Conservation (phyloP, 306 rosid genomes). For the Luffa acutangula region DNA sequence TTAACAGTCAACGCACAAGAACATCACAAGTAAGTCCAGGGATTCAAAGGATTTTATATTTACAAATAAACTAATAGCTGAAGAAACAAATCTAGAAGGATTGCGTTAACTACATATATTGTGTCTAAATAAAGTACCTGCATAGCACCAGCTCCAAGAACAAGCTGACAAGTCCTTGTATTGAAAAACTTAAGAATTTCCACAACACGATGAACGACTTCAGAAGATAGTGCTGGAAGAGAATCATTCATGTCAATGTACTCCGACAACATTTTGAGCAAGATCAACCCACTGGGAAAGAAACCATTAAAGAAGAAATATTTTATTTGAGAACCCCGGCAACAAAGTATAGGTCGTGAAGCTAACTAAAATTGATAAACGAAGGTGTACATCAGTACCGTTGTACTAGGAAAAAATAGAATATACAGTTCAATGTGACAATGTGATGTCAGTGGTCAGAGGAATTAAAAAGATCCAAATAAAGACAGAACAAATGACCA, state of each 20-base stretch:
- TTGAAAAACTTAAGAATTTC: constrained; percentile 92
- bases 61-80: not conserved
- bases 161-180: constrained; percentile 97
- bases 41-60: not conserved
- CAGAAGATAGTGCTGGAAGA: constrained; percentile 75
- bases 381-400: not conserved
- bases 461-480: not conserved
- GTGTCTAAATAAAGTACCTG: constrained; percentile 49
- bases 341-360: not conserved
- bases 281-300: constrained; percentile 76
- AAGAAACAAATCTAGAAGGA: not conserved
- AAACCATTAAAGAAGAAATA: constrained; percentile 16
- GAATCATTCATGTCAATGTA: constrained; percentile 81
- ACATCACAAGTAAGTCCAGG: not conserved
- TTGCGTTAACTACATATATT: not conserved
- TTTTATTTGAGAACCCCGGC: not conserved
- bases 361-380: not conserved
- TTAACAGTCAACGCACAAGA: not conserved
- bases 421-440: not conserved
- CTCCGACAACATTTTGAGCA: constrained; percentile 94
- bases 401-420: not conserved
- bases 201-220: constrained; percentile 90
- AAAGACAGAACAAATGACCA: not conserved
- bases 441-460: not conserved
- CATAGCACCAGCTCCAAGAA: constrained; percentile 99